Conservation (phyloP, 306 rosid genomes). For the Vicia sativa region DNA sequence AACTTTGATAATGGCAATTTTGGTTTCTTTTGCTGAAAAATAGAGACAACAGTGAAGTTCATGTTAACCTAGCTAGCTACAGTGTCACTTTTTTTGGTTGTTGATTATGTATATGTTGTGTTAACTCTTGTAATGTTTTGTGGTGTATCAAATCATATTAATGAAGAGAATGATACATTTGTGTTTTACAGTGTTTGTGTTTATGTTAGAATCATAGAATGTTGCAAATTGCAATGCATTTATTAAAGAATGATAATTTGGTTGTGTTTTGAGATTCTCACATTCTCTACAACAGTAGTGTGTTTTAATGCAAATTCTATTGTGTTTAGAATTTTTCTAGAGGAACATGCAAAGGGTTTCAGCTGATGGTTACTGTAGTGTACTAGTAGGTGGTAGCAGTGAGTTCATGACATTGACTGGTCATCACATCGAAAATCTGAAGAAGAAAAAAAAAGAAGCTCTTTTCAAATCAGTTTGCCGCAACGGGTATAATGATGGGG, state of each 20-base stretch:
- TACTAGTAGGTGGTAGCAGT: too few relatives aligned
- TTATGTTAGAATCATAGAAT: background rate
- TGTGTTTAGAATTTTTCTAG: too few relatives aligned
- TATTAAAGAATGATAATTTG: too few relatives aligned
- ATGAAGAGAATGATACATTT: background rate
- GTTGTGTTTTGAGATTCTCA: too few relatives aligned
- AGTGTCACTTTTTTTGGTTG: background rate
- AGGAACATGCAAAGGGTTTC: too few relatives aligned
- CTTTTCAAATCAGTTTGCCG: background rate
- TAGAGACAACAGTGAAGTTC: too few relatives aligned
- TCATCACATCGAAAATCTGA: background rate
- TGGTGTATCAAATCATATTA: background rate
- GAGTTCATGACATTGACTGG: background rate
- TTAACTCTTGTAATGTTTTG: background rate
- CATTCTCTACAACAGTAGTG: too few relatives aligned
- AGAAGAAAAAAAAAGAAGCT: background rate
- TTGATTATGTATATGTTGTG: too few relatives aligned
- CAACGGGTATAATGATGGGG: constrained; percentile 2
- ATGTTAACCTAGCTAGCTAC: background rate
- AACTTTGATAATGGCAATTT: constrained; percentile 66
- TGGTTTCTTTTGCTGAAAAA: constrained; percentile 48
- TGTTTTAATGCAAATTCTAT: too few relatives aligned
- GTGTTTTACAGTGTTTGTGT: background rate
- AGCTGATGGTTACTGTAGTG: too few relatives aligned
- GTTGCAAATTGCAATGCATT: background rate